phyloP scores from a whole-genome alignment of 2,329 filamentous ascomycete species.

The Trichoderma aggressivum region DNA sequence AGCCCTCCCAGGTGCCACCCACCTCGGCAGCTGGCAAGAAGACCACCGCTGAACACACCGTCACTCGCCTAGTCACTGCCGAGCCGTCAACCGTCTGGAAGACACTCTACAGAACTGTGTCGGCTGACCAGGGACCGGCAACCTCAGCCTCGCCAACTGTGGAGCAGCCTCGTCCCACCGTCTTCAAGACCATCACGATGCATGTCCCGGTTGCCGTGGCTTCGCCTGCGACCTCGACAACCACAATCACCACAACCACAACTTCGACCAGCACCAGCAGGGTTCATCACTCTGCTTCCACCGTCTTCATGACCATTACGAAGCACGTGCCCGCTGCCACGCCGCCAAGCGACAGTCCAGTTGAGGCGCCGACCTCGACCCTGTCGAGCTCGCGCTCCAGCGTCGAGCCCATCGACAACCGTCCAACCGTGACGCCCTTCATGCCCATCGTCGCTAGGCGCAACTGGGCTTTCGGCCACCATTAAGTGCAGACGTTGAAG shows the following conservation, averaged over 20 bases:
- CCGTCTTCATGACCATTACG: background rate
- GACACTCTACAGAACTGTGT: constrained; percentile 20
- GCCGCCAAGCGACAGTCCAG: background rate
- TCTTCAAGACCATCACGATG: background rate
- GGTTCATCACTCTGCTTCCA: background rate
- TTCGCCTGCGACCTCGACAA: background rate
- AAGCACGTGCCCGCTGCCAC: background rate
- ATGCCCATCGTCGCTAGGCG: background rate
- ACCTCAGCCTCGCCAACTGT: background rate
- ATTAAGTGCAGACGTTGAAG: background rate
- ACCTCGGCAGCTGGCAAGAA: constrained; percentile 18
- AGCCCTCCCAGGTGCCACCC: constrained; percentile 20
- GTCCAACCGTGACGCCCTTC: constrained; percentile 16
- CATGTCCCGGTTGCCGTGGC: background rate
- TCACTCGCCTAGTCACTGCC: constrained; percentile 33
- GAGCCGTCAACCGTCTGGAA: constrained; percentile 16
- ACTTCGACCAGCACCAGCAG: background rate
- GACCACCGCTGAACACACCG: constrained; percentile 2
- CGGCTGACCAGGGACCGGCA: background rate
- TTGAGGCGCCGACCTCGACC: background rate
- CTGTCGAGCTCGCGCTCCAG: background rate
- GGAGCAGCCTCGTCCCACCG: background rate
- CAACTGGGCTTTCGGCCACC: constrained; percentile 16
- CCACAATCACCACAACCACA: background rate
- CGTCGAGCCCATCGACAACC: background rate